Evolutionary conservation across 2,329 filamentous ascomycete genomes (phyloP).

Genomic region (Trichoderma atrobrunneum): DNA sequence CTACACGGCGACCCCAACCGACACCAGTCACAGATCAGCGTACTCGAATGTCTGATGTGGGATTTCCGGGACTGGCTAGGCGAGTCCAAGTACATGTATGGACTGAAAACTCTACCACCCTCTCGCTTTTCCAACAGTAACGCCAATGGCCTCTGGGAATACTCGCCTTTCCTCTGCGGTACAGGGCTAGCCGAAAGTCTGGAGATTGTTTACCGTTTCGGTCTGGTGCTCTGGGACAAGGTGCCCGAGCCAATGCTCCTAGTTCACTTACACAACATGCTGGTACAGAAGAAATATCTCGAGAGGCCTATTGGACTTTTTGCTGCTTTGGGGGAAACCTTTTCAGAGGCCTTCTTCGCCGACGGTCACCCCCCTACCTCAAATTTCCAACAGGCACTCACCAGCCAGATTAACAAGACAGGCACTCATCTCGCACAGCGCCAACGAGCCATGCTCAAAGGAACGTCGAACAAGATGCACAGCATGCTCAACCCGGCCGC

Average conservation of each 20-base stretch:
- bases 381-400: background rate
- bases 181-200: background rate
- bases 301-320: background rate
- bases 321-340: background rate
- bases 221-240: background rate
- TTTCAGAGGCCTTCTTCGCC: background rate
- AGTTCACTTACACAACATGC: background rate
- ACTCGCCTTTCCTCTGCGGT: background rate
- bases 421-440: background rate
- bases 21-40: background rate
- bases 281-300: background rate
- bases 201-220: background rate
- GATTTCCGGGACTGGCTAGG: background rate
- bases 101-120: background rate
- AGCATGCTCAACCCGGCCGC: background rate
- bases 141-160: background rate
- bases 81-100: background rate
- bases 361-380: background rate
- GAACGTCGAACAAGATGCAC: background rate
- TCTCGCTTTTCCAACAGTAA: background rate
- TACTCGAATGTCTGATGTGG: background rate
- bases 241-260: background rate
- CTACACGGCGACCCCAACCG: background rate
- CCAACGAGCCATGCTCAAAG: background rate
- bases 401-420: background rate